Conservation (phyloP, 176 grass and related monocot genomes). For the Avena insularis region DNA sequence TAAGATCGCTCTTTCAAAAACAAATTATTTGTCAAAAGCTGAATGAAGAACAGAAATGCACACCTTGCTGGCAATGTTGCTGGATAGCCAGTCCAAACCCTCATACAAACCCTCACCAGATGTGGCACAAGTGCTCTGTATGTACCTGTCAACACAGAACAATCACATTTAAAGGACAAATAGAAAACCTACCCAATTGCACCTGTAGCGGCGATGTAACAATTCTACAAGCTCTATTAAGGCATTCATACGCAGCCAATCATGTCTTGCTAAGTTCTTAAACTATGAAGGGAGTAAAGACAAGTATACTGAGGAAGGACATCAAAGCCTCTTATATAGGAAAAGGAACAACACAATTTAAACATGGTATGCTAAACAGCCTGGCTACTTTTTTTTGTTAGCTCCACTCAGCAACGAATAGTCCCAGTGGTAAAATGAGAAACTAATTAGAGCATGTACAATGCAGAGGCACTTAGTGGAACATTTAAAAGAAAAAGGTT, state of each 20-base stretch:
- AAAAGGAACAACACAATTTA: background rate
- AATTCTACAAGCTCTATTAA: background rate
- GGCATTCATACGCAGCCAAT: background rate
- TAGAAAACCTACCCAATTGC: background rate
- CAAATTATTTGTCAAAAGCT: background rate
- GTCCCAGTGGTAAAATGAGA: background rate
- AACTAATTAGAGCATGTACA: background rate
- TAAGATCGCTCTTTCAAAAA: background rate
- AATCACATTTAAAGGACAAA: background rate
- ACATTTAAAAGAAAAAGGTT: too few relatives aligned
- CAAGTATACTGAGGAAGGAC: background rate
- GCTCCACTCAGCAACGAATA: background rate
- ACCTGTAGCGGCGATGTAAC: background rate
- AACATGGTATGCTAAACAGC: background rate
- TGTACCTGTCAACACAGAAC: slow-evolving; percentile 45
- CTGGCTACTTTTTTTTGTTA: background rate
- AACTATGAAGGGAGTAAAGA: background rate
- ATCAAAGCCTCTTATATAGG: background rate
- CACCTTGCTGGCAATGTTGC: slow-evolving; percentile 70
- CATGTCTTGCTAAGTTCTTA: background rate
- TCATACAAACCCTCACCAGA: slow-evolving; percentile 60
- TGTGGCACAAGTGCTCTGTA: slow-evolving; percentile 63
- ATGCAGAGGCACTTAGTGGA: too few relatives aligned
- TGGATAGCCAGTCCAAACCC: slow-evolving; percentile 62
- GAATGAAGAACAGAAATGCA: background rate